These are phyloP conservation scores for Tolypocladium amazonense DNA, from an alignment of 2,329 filamentous ascomycete genomes.

Conservation along the genomic window DNA sequence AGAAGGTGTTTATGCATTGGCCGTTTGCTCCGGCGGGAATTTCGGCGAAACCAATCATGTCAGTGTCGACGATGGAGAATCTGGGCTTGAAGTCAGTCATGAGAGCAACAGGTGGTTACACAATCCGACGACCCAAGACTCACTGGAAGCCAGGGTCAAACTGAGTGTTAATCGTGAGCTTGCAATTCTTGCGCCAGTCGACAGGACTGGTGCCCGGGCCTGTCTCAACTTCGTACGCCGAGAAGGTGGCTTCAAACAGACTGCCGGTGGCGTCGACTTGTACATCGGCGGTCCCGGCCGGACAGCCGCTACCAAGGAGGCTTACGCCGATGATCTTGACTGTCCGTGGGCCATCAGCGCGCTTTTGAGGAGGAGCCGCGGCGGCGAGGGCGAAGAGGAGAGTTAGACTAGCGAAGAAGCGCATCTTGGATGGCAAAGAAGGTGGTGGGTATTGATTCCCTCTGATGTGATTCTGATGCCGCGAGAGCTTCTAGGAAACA, in stretches of 20 bases:
- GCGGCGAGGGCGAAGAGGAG: conserved; percentile 3
- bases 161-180: conserved; percentile 14
- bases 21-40: conserved; percentile 11
- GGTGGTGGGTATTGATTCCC: neutral
- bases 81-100: conserved; percentile 2
- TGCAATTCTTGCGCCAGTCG: conserved; percentile 17
- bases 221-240: conserved; percentile 12
- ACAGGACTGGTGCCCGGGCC: conserved; percentile 9
- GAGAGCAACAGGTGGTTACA: neutral
- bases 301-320: conserved; percentile 14
- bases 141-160: conserved; percentile 15
- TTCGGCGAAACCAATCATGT: conserved; percentile 15
- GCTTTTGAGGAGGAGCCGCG: neutral
- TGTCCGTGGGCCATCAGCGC: neutral
- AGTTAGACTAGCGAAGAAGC: neutral
- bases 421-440: neutral
- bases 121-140: neutral
- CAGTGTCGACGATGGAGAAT: conserved; percentile 13
- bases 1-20: conserved; percentile 14
- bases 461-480: neutral
- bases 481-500: neutral
- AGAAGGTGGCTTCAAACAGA: conserved; percentile 16
- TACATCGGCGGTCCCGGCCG: conserved; percentile 11
- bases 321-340: conserved; percentile 11
- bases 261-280: conserved; percentile 12